phyloP scores from a whole-genome alignment of 1,284 basidiomycete species.

The Ganoderma meredithae region DNA sequence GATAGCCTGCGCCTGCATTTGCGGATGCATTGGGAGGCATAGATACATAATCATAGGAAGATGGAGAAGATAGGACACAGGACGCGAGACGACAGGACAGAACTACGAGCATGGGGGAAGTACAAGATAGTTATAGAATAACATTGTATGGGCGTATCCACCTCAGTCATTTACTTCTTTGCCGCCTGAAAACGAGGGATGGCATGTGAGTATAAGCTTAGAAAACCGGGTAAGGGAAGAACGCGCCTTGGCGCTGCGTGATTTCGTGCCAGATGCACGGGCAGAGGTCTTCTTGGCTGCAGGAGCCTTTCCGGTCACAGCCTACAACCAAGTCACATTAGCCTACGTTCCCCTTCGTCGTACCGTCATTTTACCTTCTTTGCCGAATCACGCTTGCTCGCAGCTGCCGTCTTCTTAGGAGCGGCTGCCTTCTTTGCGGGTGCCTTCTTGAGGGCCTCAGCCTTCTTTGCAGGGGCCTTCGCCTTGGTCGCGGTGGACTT shows the following conservation, averaged over 20 bases:
- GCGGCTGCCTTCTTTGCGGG: slow-evolving; percentile 53
- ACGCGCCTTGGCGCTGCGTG: slow-evolving; percentile 35
- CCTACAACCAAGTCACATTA: slow-evolving; percentile 41
- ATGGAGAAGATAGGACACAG: slow-evolving; percentile 6
- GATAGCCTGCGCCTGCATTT: neutral
- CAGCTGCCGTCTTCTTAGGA: slow-evolving; percentile 56
- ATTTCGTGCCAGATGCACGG: slow-evolving; percentile 41
- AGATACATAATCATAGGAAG: slow-evolving; percentile 30
- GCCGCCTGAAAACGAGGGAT: slow-evolving; percentile 32
- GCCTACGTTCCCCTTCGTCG: neutral
- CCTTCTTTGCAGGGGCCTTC: slow-evolving; percentile 38
- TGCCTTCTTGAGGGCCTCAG: slow-evolving; percentile 42
- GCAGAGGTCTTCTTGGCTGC: slow-evolving; percentile 43
- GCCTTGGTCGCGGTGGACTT: slow-evolving; percentile 33
- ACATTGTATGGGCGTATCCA: slow-evolving; percentile 8
- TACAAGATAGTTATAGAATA: slow-evolving; percentile 15
- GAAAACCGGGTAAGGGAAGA: neutral
- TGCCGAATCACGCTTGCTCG: slow-evolving; percentile 56
- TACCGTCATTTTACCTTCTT: slow-evolving; percentile 55
- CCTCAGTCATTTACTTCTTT: slow-evolving; percentile 35
- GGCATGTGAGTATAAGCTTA: neutral
- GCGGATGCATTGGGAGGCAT: slow-evolving; percentile 14
- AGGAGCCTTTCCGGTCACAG: slow-evolving; percentile 53
- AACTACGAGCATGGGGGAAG: slow-evolving; percentile 22
- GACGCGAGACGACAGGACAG: slow-evolving; percentile 15